Base-by-base conservation (phyloP, 2,329 filamentous ascomycete genomes). In the Xylaria sp. region DNA sequence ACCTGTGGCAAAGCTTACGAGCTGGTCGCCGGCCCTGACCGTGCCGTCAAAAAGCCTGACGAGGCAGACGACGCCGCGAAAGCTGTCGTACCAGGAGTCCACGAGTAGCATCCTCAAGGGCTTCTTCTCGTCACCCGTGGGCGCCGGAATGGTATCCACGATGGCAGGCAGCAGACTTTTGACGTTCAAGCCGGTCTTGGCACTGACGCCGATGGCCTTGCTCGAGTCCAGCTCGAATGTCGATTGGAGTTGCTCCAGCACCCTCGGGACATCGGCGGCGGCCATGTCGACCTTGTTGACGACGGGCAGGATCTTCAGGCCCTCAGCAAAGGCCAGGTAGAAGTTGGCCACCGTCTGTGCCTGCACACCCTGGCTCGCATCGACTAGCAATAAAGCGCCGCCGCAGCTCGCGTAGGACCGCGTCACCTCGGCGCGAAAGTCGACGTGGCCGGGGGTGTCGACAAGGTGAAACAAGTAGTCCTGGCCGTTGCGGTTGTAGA, bases 281-380 rank as follows among this genome's bases (percentile, higher is more conserved):
- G 92, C 91, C 76, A 99, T 88, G 79, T 99, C 96, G 63, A 99
- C 92, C 85, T 99, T 99, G 84, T 99, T 99, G 76, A 99, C 88
- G 28, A 99, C 93, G 0, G 96, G 96, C 3, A 99, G 89, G 70
- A 99, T 87, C 25, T 90, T 87, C 61, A 99, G 83, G 18, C 94
- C 93, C 80, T 98, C 94, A 1, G 95, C 91, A 81, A 99, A 99
- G 8, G 96, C 96, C 28, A 98, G 89, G 79, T 98, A 98, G 82
- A 99, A 99, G 81, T 99, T 99, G 70, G 96, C 96, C 9, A 99
- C 96, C 0, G 96, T 99, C 84, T 99, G 96, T 5, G 96, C 96
- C 83, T 99, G 96, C 2, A 99, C 91, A 55, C 96, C 96, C 82
- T 99, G 96, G 74, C 93, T 97, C 8, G 95, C 96, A 85, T 99